A percentile compares a stretch with the other conserved stretches of the same genome.
These are phyloP conservation scores for Mycosphaerella sp. DNA, from an alignment of 2,329 filamentous ascomycete genomes.

Conservation along the genomic window DNA sequence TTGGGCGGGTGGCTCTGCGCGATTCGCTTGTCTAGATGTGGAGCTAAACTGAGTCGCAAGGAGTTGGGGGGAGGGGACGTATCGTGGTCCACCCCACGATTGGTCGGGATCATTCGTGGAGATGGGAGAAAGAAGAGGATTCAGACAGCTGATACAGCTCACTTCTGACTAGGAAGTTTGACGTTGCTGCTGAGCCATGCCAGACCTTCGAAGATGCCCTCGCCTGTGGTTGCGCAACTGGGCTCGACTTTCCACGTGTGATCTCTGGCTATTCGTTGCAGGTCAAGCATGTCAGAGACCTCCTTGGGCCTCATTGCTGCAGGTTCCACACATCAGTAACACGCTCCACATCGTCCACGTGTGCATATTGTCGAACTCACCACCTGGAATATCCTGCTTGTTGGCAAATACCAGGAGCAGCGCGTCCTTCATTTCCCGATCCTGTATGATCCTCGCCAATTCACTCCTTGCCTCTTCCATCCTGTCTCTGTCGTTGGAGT, in stretches of 20 bases:
- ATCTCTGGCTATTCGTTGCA: conserved; percentile 47
- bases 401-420: conserved; percentile 97
- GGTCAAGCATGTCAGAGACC: conserved; percentile 44
- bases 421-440: conserved; percentile 96
- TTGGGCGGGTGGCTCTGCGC: not conserved
- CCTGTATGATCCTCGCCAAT: conserved; percentile 96
- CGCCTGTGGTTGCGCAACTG: conserved; percentile 49
- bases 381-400: conserved; percentile 90
- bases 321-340: not conserved
- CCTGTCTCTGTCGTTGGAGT: conserved; percentile 97
- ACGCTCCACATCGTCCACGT: not conserved
- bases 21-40: not conserved
- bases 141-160: conserved; percentile 8
- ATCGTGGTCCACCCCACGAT: not conserved
- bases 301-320: conserved; percentile 47
- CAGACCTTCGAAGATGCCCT: conserved; percentile 49
- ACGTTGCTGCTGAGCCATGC: conserved; percentile 49
- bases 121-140: not conserved
- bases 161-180: conserved; percentile 34
- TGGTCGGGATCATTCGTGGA: not conserved
- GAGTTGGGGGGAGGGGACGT: not conserved
- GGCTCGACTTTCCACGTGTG: conserved; percentile 52
- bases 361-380: conserved; percentile 52
- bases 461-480: conserved; percentile 95
- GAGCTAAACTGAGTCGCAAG: not conserved